Evolutionary conservation across 257 asterid genomes (phyloP).

Genomic region (Eustoma russellianum): DNA sequence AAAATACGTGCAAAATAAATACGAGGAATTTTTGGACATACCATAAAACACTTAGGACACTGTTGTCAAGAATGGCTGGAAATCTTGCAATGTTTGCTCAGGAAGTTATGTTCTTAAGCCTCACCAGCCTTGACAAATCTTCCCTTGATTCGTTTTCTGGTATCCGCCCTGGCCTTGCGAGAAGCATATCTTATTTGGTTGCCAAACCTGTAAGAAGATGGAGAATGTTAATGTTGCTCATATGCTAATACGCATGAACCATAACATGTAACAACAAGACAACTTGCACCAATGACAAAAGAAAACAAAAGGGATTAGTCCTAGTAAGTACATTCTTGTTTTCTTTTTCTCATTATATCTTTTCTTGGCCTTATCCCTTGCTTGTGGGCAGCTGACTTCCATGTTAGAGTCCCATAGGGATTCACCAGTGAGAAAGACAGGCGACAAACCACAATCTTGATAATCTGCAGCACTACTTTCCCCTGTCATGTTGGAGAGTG

Average conservation of each 20-base stretch:
- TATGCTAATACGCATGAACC: too few species aligned
- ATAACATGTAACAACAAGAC: too few species aligned
- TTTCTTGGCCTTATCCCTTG: slow-evolving; percentile 78
- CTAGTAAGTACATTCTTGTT: slow-evolving; percentile 52
- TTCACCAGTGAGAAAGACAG: slow-evolving; percentile 34
- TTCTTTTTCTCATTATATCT: slow-evolving; percentile 83
- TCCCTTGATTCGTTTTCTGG: slow-evolving; percentile 83
- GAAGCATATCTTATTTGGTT: slow-evolving; percentile 89
- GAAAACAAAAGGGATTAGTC: too few species aligned
- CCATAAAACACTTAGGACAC: too few species aligned
- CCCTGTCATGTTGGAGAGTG: slow-evolving; percentile 46
- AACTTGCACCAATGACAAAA: too few species aligned
- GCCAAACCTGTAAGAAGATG: slow-evolving; percentile 42
- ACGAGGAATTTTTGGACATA: too few species aligned
- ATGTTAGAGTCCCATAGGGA: slow-evolving; percentile 53
- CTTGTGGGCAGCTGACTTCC: slow-evolving; percentile 43
- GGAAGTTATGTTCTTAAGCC: slow-evolving; percentile 32
- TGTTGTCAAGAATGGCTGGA: neutral
- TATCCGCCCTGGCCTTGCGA: slow-evolving; percentile 88
- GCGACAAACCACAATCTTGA: slow-evolving; percentile 64
- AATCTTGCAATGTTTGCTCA: slow-evolving; percentile 10
- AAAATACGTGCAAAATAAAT: too few species aligned
- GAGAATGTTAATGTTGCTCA: too few species aligned
- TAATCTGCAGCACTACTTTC: slow-evolving; percentile 50
- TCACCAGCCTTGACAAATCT: slow-evolving; percentile 90